A percentile compares a stretch with the other conserved stretches of the same genome.
These are phyloP conservation scores for Phylloporus sp. DNA, from an alignment of 768 basidiomycete genomes.

Conservation along the genomic window DNA sequence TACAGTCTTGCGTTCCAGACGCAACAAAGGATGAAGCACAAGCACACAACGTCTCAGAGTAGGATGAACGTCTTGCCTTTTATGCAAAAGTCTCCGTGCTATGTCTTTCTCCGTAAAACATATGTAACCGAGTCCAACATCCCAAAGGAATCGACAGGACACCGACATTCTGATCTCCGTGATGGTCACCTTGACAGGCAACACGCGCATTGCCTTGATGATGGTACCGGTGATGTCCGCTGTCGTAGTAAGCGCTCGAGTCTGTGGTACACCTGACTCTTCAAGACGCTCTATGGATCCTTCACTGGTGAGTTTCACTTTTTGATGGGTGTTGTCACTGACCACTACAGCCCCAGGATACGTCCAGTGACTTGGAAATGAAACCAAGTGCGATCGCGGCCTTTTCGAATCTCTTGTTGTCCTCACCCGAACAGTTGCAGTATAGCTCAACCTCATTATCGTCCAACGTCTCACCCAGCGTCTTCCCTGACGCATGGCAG, in stretches of 20 bases:
- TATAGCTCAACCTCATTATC: too few relatives aligned
- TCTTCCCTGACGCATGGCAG: not conserved
- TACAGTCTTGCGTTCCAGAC: slow-evolving; percentile 24
- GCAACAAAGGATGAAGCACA: slow-evolving; percentile 10
- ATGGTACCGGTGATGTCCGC: too few relatives aligned
- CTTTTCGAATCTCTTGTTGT: slow-evolving; percentile 6
- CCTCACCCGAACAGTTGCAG: not conserved
- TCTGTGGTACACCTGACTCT: too few relatives aligned
- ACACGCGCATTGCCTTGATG: too few relatives aligned
- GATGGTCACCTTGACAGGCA: too few relatives aligned
- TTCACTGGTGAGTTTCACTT: not conserved
- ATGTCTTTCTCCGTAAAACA: too few relatives aligned
- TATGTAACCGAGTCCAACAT: too few relatives aligned
- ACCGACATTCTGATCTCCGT: not conserved
- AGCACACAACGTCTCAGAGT: not conserved
- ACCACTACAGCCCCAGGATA: not conserved
- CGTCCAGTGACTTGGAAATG: not conserved
- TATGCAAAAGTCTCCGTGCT: too few relatives aligned
- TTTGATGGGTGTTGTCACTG: not conserved
- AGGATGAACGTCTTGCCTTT: too few relatives aligned
- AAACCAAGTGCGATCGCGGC: slow-evolving; percentile 1
- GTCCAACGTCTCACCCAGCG: not conserved
- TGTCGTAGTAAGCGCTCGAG: too few relatives aligned
- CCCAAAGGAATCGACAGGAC: not conserved
- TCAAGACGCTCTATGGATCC: not conserved